Evolutionary conservation across 768 basidiomycete species (phyloP), one percentile per base, ranked within the genome.

Genomic region (Collybiopsis confluens): DNA sequence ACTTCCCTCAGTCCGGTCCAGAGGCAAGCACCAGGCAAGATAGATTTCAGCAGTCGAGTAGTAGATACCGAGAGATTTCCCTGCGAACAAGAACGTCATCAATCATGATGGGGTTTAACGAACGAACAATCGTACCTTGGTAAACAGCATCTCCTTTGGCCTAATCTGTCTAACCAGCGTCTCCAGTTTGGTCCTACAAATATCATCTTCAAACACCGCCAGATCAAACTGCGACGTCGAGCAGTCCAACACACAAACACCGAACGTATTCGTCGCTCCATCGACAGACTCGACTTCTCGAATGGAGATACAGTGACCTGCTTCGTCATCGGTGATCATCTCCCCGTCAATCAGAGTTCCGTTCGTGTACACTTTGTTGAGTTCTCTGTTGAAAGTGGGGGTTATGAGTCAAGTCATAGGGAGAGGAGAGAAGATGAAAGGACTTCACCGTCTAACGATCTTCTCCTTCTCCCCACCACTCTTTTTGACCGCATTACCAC

Each of bases 351-450:
- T 88, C 23, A 98, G 84, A 0, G 97, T 99, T 2, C 97, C 97
- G 48, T 92, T 92, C 0, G 97, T 99, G 65, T 95, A 90, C 41
- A 99, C 92, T 73, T 95, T 96, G 68, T 90, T 90, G 46, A 99
- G 77, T 62, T 95, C 97, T 45, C 88, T 88, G 63, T 56, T 43
- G 27, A 60, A 21, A 7, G 24, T 60, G 13, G 30, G 21, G 33
- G 4, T 10, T 9, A 47, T 10, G 48, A 56, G 41, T 41, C 20
- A 10, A 54, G 28, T 24, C 15, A 44, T 21, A 21, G 20, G 16
- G 15, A 21, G 15, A 52, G 1, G 24, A 50, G 10, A n/a, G 26
- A 21, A 44, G 41, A n/a, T n/a, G n/a, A n/a, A 38, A 36, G 21
- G 16, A 8, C 61, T 69, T 48, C 54, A 85, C 86, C 92, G 77